Evolutionary conservation across 2,329 filamentous ascomycete genomes (phyloP), one percentile per base, ranked within the genome.

Genomic region (Colletotrichum liriopes): DNA sequence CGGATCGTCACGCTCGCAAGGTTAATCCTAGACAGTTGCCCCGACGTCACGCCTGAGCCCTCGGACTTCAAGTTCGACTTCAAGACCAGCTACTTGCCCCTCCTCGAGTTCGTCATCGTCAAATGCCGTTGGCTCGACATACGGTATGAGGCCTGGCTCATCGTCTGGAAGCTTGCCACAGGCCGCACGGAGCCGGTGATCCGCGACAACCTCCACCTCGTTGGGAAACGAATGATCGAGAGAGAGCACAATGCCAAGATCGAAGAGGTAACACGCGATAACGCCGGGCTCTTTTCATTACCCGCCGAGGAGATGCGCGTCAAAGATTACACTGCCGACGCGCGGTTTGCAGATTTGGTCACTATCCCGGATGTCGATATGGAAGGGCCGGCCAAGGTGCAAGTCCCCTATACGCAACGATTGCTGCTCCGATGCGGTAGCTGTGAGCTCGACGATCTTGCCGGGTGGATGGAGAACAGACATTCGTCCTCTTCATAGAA

Each of bases 101-200:
- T 73, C 0, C 51, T 73, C 23, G 66, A 71, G 55, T 73, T 73
- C 29, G 71, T 73, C 18, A 62, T 71, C 26, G n/a, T 55, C 2
- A 73, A 73, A 26, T 73, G 71, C 67, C 71, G 71, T 14, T 73
- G 71, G 69, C 69, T 72, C 37, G 65, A 64, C 18, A 55, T 72
- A 23, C 59, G 69, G 12, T 69, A 72, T 18, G 65, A 69, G 35
- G 69, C 69, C 29, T 72, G 65, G 65, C 35, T 55, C 26, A 55
- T 72, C 20, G 65, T 64, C 29, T 35, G 65, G 37, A 26, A 59
- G 26, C 69, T 72, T 7, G 69, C 69, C 11, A 43, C 35, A 9
- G 54, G 8, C 32, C 65, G 59, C 2, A n/a, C n/a, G 8, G 52
- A 63, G 45, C 51, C 65, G 7, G 65, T 59, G 26, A 55, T 41